Evolutionary conservation across 1,284 basidiomycete genomes (phyloP).

Genomic region (Cronartium quercuum): DNA sequence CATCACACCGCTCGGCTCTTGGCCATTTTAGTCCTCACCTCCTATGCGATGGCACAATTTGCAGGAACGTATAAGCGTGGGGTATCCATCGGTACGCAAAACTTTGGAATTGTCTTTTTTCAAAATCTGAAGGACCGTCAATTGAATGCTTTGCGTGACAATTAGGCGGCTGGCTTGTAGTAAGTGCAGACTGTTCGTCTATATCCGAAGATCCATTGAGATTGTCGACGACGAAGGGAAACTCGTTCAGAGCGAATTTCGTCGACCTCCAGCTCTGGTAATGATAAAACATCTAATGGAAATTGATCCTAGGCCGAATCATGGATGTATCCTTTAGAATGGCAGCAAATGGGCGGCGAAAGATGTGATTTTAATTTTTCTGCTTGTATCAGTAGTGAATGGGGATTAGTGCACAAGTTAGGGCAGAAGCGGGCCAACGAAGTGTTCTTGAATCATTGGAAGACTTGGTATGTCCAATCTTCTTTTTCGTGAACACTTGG

Average conservation of each 20-base stretch:
- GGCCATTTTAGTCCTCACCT: background rate
- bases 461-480: slow-evolving; percentile 40
- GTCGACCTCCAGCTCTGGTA: background rate
- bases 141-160: background rate
- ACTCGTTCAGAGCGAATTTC: background rate
- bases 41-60: background rate
- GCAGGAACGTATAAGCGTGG: background rate
- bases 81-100: background rate
- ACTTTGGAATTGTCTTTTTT: too few species aligned
- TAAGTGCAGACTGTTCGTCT: background rate
- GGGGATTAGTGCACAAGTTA: slow-evolving; percentile 56
- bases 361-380: slow-evolving; percentile 55
- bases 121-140: too few species aligned
- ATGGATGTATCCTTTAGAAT: slow-evolving; percentile 67
- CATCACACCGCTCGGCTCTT: too few species aligned
- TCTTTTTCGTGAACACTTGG: slow-evolving; percentile 19
- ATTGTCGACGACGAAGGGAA: background rate
- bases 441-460: slow-evolving; percentile 63
- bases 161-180: slow-evolving; percentile 25
- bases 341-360: slow-evolving; percentile 62
- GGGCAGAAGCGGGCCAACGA: slow-evolving; percentile 58
- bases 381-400: slow-evolving; percentile 59
- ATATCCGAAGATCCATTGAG: background rate
- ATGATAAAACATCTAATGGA: slow-evolving; percentile 52
- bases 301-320: slow-evolving; percentile 52